Base-by-base conservation (phyloP, 2,329 filamentous ascomycete species). In the Helotiales sp. region DNA sequence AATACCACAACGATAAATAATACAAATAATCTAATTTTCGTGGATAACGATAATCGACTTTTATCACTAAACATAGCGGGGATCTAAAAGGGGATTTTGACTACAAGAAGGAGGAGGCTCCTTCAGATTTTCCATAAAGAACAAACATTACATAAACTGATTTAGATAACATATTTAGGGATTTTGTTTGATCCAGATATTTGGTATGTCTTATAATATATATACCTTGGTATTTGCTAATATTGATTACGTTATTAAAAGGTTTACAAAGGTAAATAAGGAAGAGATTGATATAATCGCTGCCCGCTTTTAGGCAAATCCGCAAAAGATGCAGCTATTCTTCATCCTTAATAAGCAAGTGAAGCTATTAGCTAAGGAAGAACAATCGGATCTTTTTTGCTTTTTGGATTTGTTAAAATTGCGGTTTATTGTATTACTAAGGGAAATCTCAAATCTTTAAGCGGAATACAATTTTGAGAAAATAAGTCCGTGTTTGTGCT, bases 281-380 rank as follows among this genome's bases (percentile, higher is more conserved):
- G 43, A 67, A 67, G 34, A 70, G 30, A 26, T 70, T 22, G 34
- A 69, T 20, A 67, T 64, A 32, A 37, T 63, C 10, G 52, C 43
- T 62, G n/a, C 37, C 28, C 24, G 26, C 1, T 70, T 72, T 63
- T 28, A 73, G 37, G 64, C 37, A 58, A 54, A 75, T 67, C 24
- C 45, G 34, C 64, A 69, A 64, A 66, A 72, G 40, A 73, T 72
- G n/a, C 50, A 72, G 61, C 61, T 75, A 22, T 65, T 74, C 30
- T 65, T 67, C 47, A 70, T 72, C 63, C 66, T 75, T 47, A 50
- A 69, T 37, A 43, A 68, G 64, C 66, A 74, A 63, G 65, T 75
- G 28, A 64, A 73, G 50, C 37, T 61, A 24, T 67, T 71, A 30
- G 65, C 30, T 37, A 65, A 71, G 50, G 47, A 63, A 59, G 58